Evolutionary conservation across 768 basidiomycete species (phyloP), one percentile per base, ranked within the genome.

Genomic region (Amanita jacksonii): DNA sequence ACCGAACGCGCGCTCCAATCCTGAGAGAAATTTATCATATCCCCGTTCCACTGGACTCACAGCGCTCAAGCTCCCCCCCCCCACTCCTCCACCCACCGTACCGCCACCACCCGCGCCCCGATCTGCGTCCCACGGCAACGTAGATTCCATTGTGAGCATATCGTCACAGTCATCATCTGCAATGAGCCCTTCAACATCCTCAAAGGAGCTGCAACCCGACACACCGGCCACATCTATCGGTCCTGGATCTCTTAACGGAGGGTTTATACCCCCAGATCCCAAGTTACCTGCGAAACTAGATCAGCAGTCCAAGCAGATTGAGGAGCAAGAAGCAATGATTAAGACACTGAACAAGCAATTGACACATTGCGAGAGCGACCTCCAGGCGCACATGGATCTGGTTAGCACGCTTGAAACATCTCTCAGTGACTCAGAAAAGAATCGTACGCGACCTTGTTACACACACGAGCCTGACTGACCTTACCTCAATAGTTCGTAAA

Each of bases 281-380:
- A 88, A 87, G 60, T 46, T 74, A 4, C 51, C 63, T 1, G 65
- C 62, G 33, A 77, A 76, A 54, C 53, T 91, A 6, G 85, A 87
- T 54, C 77, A 85, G 49, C 85, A 86, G 60, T 61, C 74, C 15
- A 85, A 82, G 54, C 79, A 75, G 36, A 65, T 91, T 28, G 85
- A 79, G 9, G 90, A 93, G 66, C 85, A 89, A 57, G 85, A 89
- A 52, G 76, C 72, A 40, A 92, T 90, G 84, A 88, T 94, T 66
- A 86, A 88, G 63, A 91, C 86, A 18, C 74, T 96, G 49, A 92
- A 91, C 63, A 92, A 94, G 61, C 90, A 92, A 61, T 60, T 96
- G 38, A 80, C 79, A n/a, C 91, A 94, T 59, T 92, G 89, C 56
- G 92, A 96, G 64, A 77, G 74, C 49, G 91, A 96, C 62, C 68